Evolutionary conservation across 768 basidiomycete genomes (phyloP), one percentile per base, ranked within the genome.

Genomic region (Phylloporus sp.): DNA sequence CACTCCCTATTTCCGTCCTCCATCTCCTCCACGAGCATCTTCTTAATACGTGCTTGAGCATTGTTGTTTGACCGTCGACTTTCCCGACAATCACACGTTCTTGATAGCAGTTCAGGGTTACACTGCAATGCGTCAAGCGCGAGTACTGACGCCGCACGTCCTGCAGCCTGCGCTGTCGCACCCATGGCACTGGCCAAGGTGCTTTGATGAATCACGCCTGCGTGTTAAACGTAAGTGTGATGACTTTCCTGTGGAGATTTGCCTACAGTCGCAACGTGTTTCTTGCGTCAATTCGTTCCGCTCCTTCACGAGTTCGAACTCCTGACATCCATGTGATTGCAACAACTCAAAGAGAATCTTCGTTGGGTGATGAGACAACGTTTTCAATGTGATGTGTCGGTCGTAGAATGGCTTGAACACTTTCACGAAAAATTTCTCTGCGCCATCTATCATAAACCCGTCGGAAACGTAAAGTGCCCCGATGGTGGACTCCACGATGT

Each of bases 391-490:
- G 66, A 92, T 79, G 56, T 91, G 81, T 56, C 77, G 76, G 67
- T 91, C 83, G 60, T 84, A 89, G 66, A 93, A 94, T 6, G 90
- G 90, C 66, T 81, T 76, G 49, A 91, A 72, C 42, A 86, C 70
- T 46, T 75, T 79, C 50, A 83, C 76, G 69, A 87, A 93, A 59
- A 93, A 74, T 0, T 71, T 70, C 59, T 86, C 78, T 23, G 78
- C 76, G 5, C 87, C 86, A 46, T 72, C 69, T 23, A 78, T 77
- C 16, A 80, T 77, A 68, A 84, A 88, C 49, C 78, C 74, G 63
- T 91, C 89, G 20, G 84, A 87, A 55, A 93, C 78, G 68, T 85
- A 89, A 45, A 91, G 70, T 10, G 88, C 91, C 9, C 89, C 91
- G 31, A 90, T 73, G 35, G 88, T 74, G 3, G 90, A 84, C 67